Percentiles rank a stretch among this genome's conserved stretches.
Conservation (phyloP, 1,139 yeast species). For the Sugiyamaella grinbergsii region DNA sequence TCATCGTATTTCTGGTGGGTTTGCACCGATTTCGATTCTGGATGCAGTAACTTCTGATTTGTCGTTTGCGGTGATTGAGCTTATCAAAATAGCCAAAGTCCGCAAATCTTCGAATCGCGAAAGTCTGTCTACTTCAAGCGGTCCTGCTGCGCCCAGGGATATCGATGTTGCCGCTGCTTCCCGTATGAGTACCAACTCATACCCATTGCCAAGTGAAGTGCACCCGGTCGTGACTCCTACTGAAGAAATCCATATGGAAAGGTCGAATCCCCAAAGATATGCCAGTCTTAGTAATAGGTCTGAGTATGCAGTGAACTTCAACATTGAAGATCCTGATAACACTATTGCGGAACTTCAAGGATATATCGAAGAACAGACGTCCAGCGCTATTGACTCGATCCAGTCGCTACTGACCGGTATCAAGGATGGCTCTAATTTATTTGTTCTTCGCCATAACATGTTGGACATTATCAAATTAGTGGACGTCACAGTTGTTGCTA, state of each 20-base stretch:
- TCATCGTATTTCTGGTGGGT: conserved; percentile 60
- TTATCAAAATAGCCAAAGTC: conserved; percentile 56
- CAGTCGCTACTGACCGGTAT: conserved; percentile 65
- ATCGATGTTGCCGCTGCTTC: conserved; percentile 2
- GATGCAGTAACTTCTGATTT: conserved; percentile 81
- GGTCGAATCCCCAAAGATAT: conserved; percentile 11
- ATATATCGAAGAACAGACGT: conserved; percentile 92
- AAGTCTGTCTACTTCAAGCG: not conserved
- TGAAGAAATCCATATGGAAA: conserved; percentile 19
- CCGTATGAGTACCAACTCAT: conserved; percentile 1
- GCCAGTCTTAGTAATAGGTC: conserved; percentile 1
- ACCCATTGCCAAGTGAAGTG: conserved; percentile 15
- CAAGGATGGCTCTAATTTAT: conserved; percentile 63
- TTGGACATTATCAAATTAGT: conserved; percentile 74
- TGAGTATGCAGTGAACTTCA: conserved; percentile 50
- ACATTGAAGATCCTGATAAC: conserved; percentile 80
- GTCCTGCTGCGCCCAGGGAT: not conserved
- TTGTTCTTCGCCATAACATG: conserved; percentile 71
- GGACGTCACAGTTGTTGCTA: conserved; percentile 86
- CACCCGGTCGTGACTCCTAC: conserved; percentile 23
- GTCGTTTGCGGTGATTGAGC: conserved; percentile 70
- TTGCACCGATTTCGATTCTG: conserved; percentile 71
- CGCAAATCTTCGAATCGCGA: conserved; percentile 12
- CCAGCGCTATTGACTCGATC: conserved; percentile 85
- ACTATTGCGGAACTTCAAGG: conserved; percentile 80